These are phyloP conservation scores for Trifolium dubium DNA, from an alignment of 306 rosid genomes.

Conservation along the genomic window DNA sequence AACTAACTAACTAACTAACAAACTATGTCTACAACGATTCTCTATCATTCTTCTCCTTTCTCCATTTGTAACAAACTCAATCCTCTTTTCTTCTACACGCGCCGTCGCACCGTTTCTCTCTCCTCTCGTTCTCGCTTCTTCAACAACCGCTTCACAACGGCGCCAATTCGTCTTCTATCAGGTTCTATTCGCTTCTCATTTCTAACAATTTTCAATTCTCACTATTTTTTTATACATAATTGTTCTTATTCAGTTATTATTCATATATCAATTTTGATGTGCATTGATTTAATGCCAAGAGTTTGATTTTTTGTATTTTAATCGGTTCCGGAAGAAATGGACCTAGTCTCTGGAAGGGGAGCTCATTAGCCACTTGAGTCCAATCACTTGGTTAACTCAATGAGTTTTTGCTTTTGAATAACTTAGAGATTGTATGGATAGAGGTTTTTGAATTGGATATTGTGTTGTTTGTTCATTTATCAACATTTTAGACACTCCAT, in stretches of 20 bases:
- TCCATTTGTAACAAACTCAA: constrained; percentile 45
- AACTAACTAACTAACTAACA: neutral
- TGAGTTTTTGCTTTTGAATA: neutral
- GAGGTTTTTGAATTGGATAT: neutral
- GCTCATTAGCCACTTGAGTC: too few species aligned
- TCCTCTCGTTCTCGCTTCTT: constrained; percentile 8
- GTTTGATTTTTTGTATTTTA: too few species aligned
- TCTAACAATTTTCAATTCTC: neutral
- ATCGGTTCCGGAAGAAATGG: too few species aligned
- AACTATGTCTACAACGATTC: constrained; percentile 28
- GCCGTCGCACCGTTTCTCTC: constrained; percentile 37
- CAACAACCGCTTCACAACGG: constrained; percentile 8
- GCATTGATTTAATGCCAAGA: too few species aligned
- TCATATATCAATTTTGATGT: too few species aligned
- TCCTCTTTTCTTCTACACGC: constrained; percentile 42
- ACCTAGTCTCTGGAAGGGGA: too few species aligned
- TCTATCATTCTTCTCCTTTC: constrained; percentile 43
- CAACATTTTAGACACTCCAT: neutral
- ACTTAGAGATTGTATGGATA: neutral
- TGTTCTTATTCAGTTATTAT: too few species aligned
- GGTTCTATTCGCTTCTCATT: constrained; percentile 31
- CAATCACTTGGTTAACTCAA: too few species aligned
- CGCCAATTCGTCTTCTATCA: constrained; percentile 31
- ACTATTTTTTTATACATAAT: neutral
- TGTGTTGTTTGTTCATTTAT: neutral